Percentiles rank a stretch among this genome's conserved stretches.
Evolutionary conservation across 2,329 filamentous ascomycete species (phyloP).

Genomic region (Diaporthe nobilis): DNA sequence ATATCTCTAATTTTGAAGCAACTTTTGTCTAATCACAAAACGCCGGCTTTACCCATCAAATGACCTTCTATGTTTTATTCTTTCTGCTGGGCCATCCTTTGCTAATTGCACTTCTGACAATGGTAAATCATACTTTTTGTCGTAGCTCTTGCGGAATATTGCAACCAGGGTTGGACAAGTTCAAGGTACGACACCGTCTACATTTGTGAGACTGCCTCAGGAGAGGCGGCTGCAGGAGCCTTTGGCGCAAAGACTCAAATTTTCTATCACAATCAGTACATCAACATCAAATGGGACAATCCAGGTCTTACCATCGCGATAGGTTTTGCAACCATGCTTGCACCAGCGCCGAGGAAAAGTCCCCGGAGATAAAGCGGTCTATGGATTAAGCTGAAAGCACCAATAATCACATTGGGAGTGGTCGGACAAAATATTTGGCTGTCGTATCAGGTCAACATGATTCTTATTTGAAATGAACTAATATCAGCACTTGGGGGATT

Average conservation of each 20-base stretch:
- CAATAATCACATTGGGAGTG: neutral
- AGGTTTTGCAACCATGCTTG: neutral
- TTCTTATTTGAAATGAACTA: neutral
- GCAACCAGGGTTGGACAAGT: too few species aligned
- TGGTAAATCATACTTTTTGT: too few species aligned
- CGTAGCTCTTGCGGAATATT: too few species aligned
- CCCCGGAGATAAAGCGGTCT: neutral
- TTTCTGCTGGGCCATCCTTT: too few species aligned
- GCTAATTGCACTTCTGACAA: too few species aligned
- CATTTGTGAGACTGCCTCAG: too few species aligned
- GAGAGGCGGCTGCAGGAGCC: rapidly evolving
- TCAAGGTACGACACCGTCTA: too few species aligned
- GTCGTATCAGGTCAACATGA: neutral
- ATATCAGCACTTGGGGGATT: neutral
- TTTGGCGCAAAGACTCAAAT: too few species aligned
- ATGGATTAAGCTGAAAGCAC: rapidly evolving
- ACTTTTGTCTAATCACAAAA: too few species aligned
- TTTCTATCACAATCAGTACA: neutral
- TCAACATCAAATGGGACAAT: neutral
- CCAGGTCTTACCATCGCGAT: neutral
- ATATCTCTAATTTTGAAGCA: too few species aligned
- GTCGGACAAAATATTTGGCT: neutral
- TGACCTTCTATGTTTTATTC: too few species aligned
- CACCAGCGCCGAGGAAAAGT: neutral
- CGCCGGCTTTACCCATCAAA: too few species aligned